Percentiles rank a stretch among this genome's conserved stretches.
phyloP scores from a whole-genome alignment of 495 filamentous ascomycete genomes.

The Aspergillus nidulans region DNA sequence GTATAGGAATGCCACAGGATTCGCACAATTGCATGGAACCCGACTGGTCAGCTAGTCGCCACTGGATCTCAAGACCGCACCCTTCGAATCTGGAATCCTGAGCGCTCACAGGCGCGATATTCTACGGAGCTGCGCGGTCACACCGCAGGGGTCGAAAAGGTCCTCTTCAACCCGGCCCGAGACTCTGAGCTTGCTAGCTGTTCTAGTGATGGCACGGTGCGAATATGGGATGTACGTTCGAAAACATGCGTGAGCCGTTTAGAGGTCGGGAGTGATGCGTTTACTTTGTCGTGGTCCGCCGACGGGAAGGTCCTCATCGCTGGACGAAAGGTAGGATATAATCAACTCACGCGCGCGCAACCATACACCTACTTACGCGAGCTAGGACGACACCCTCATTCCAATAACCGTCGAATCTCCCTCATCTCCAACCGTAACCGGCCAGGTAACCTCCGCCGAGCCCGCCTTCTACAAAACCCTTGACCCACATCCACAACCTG shows the following conservation, averaged over 20 bases:
- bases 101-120: slow-evolving; percentile 72
- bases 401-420: slow-evolving; percentile 52
- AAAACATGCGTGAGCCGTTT: slow-evolving; percentile 74
- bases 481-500: slow-evolving; percentile 61
- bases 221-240: slow-evolving; percentile 89
- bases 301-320: slow-evolving; percentile 77
- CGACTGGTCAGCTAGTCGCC: slow-evolving; percentile 78
- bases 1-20: slow-evolving; percentile 36
- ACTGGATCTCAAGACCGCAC: slow-evolving; percentile 79
- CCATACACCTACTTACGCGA: neutral
- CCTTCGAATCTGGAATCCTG: slow-evolving; percentile 87
- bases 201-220: slow-evolving; percentile 76
- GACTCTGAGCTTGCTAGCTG: slow-evolving; percentile 87
- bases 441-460: slow-evolving; percentile 12
- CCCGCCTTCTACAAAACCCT: slow-evolving; percentile 42
- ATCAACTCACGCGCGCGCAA: neutral
- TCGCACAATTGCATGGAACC: slow-evolving; percentile 84
- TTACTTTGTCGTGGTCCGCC: slow-evolving; percentile 83
- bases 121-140: slow-evolving; percentile 86
- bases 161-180: slow-evolving; percentile 83
- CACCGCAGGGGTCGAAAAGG: slow-evolving; percentile 70
- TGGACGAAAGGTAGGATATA: slow-evolving; percentile 66
- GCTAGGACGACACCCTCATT: slow-evolving; percentile 65
- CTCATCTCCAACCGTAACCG: slow-evolving; percentile 32
- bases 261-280: slow-evolving; percentile 76